Evolutionary conservation across 1,284 basidiomycete species (phyloP).

Genomic region (Somion occarium): DNA sequence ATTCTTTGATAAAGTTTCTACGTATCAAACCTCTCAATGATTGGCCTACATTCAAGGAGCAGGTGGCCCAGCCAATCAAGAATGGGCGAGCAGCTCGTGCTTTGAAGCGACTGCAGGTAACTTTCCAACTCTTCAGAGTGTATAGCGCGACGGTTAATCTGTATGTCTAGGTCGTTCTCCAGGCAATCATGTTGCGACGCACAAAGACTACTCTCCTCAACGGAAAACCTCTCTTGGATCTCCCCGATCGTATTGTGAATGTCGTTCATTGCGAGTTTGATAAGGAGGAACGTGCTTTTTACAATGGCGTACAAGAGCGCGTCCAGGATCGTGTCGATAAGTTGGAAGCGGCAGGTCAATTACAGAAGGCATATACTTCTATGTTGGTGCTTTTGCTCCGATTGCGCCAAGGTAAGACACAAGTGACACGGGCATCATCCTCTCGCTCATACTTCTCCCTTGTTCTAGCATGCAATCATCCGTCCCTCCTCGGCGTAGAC

Average conservation of each 20-base stretch:
- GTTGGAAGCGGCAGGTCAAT: slow-evolving; percentile 51
- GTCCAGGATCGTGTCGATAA: slow-evolving; percentile 73
- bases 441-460: not conserved
- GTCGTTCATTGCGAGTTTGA: slow-evolving; percentile 75
- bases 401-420: slow-evolving; percentile 76
- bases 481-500: slow-evolving; percentile 73
- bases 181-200: slow-evolving; percentile 87
- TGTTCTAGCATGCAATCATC: slow-evolving; percentile 87
- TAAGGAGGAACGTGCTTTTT: slow-evolving; percentile 77
- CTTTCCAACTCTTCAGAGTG: slow-evolving; percentile 12
- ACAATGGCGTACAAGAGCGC: slow-evolving; percentile 70
- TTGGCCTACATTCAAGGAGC: slow-evolving; percentile 73
- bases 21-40: slow-evolving; percentile 81
- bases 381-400: slow-evolving; percentile 82
- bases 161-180: slow-evolving; percentile 69
- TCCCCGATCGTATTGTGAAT: slow-evolving; percentile 75
- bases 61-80: slow-evolving; percentile 81
- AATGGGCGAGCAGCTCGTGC: slow-evolving; percentile 63
- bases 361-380: slow-evolving; percentile 75
- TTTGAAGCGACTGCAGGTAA: slow-evolving; percentile 80
- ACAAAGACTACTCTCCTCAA: slow-evolving; percentile 81
- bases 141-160: too few relatives aligned
- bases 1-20: slow-evolving; percentile 86
- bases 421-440: not conserved
- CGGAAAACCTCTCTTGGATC: slow-evolving; percentile 81